A percentile compares a stretch with the other conserved stretches of the same genome.
These are phyloP conservation scores for Mollisia scopiformis DNA, from an alignment of 2,329 filamentous ascomycete species.

Conservation along the genomic window DNA sequence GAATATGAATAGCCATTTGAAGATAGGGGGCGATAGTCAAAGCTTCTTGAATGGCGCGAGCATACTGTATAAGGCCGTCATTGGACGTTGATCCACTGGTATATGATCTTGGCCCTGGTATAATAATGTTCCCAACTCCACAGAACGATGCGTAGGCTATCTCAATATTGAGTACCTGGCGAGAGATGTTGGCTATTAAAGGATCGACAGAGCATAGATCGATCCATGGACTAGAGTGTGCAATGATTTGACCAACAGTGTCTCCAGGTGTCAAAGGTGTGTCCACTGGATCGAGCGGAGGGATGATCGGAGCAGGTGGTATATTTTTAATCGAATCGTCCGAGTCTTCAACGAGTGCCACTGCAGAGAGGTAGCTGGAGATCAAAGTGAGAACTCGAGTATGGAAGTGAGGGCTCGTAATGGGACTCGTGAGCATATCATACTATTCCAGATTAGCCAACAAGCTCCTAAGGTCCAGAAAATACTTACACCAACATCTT, in stretches of 20 bases:
- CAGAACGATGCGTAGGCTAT: conserved; percentile 96
- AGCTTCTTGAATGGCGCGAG: conserved; percentile 80
- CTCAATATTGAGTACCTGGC: conserved; percentile 88
- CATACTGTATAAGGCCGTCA: conserved; percentile 72
- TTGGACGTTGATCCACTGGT: conserved; percentile 50
- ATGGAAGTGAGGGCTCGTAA: conserved; percentile 76
- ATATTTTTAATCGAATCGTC: conserved; percentile 43
- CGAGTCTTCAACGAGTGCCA: conserved; percentile 47
- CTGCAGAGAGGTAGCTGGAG: conserved; percentile 49
- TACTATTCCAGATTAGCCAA: conserved; percentile 55
- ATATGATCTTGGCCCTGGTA: conserved; percentile 75
- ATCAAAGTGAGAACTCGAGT: conserved; percentile 67
- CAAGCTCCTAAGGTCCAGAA: conserved; percentile 16
- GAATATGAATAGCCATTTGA: conserved; percentile 78
- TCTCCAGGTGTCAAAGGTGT: conserved; percentile 72
- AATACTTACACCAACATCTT: conserved; percentile 67
- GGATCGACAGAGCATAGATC: conserved; percentile 85
- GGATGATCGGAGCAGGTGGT: conserved; percentile 59
- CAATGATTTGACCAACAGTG: conserved; percentile 73
- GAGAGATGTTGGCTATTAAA: conserved; percentile 81
- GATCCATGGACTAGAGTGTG: conserved; percentile 88
- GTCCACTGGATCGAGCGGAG: conserved; percentile 78
- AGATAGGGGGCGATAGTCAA: conserved; percentile 75
- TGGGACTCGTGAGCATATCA: conserved; percentile 76
- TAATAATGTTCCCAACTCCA: conserved; percentile 79